These are phyloP conservation scores for Termitomyces sp. DNA, from an alignment of 768 basidiomycete genomes.

Conservation along the genomic window DNA sequence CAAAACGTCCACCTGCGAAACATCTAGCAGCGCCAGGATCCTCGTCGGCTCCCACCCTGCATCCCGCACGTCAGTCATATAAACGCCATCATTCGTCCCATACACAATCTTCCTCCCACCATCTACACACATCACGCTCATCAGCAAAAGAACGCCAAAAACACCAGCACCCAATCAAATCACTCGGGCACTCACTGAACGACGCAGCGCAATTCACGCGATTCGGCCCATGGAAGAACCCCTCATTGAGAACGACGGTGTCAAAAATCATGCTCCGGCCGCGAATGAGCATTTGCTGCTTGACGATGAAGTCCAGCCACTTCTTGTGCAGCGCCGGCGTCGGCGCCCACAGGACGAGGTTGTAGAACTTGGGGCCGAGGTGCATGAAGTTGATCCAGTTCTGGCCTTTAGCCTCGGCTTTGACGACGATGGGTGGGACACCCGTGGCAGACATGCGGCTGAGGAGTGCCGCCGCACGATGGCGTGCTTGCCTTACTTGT, in stretches of 20 bases:
- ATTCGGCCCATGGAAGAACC: slow-evolving; percentile 80
- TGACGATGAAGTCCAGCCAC: slow-evolving; percentile 89
- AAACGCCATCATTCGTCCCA: slow-evolving; percentile 97
- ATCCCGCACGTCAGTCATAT: slow-evolving; percentile 83
- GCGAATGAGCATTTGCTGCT: slow-evolving; percentile 81
- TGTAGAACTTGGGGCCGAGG: slow-evolving; percentile 89
- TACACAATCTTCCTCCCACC: slow-evolving; percentile 84
- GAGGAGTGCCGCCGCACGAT: slow-evolving; percentile 43
- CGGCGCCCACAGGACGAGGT: slow-evolving; percentile 86
- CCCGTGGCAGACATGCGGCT: slow-evolving; percentile 29
- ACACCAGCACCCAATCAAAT: too few relatives aligned
- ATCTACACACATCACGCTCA: slow-evolving; percentile 33
- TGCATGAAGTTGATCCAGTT: slow-evolving; percentile 92
- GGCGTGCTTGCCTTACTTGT: slow-evolving; percentile 35
- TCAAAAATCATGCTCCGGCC: slow-evolving; percentile 87
- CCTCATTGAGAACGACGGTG: slow-evolving; percentile 76
- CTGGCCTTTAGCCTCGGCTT: slow-evolving; percentile 70
- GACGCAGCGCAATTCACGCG: slow-evolving; percentile 91
- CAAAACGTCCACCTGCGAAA: slow-evolving; percentile 91
- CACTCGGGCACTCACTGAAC: slow-evolving; percentile 55
- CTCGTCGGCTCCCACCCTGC: slow-evolving; percentile 77
- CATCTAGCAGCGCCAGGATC: slow-evolving; percentile 83
- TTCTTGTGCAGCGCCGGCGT: slow-evolving; percentile 82
- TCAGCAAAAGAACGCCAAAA: too few relatives aligned
- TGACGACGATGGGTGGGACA: slow-evolving; percentile 48